These are phyloP conservation scores for Delonix regia DNA, from an alignment of 306 rosid species.

Conservation along the genomic window DNA sequence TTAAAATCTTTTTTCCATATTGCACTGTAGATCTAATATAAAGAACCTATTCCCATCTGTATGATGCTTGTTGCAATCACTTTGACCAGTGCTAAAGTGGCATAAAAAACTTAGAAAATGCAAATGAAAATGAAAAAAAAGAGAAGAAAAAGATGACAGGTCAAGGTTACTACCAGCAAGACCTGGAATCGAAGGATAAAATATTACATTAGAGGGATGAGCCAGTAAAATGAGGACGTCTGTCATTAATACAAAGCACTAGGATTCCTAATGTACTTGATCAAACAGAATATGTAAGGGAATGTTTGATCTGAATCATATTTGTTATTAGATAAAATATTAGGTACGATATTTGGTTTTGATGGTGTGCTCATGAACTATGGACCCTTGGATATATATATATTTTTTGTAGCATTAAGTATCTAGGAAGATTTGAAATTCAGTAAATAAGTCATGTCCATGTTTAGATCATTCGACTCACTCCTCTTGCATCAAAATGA, in stretches of 20 bases:
- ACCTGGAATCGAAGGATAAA: background rate
- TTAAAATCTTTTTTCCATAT: no score
- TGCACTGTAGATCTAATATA: no score
- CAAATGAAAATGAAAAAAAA: background rate
- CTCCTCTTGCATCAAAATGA: background rate
- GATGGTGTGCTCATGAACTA: slow-evolving; percentile 7
- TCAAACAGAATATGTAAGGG: no score
- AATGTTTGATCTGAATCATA: background rate
- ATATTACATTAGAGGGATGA: background rate
- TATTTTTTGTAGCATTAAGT: background rate
- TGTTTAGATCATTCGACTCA: background rate
- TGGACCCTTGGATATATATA: slow-evolving; percentile 2
- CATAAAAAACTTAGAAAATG: background rate
- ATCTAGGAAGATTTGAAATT: slow-evolving; percentile 7
- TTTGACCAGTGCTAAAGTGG: background rate
- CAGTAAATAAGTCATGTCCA: background rate
- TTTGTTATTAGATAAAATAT: background rate
- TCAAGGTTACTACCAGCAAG: background rate
- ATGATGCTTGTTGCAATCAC: background rate
- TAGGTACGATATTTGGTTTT: background rate
- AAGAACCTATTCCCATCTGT: background rate
- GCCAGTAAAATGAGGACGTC: background rate
- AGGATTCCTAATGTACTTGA: background rate
- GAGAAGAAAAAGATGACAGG: background rate
- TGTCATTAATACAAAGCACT: background rate